Base-by-base conservation (phyloP, 2,329 filamentous ascomycete genomes). In the Metarhizium robertsii region DNA sequence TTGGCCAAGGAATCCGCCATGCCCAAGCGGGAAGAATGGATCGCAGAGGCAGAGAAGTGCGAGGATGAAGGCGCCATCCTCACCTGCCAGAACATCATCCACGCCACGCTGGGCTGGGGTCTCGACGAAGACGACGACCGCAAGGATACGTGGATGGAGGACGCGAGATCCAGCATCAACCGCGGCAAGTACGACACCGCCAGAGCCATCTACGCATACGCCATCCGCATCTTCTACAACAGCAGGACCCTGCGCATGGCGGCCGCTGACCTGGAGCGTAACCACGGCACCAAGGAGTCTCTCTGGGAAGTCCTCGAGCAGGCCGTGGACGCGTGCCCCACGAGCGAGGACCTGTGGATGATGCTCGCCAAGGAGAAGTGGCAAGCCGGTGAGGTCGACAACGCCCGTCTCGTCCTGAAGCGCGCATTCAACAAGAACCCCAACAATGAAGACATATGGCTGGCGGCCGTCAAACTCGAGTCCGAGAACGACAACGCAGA, bases 11-110 rank as follows among this genome's bases (percentile, higher is more conserved):
- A 95, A 66, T 92, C 89, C 32, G 92, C 94, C 11, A 99, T 99
- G 95, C 83, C 94, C 43, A 95, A 95, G 71, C 86, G 95, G 45
- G 94, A 99, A 68, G 92, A 96, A 62, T 99, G 94, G 94, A 95
- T 99, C 53, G 79, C 83, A 5, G 91, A 97, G 70, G 95, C 94
- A 0, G 94, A 99, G 69, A 88, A 88, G 60, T 97, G 92, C 66
- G 94, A 99, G 71, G 87, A 90, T 56, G 94, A 97, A 68, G 92
- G 90, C 6, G 91, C 92, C 16, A 77, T 88, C 11, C 76, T 92
- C 46, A 97, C 94, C 0, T 96, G 92, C 66, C 86, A 86, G 59
- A 87, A 89, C 50, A 97, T 99, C 61, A 87, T 99, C 61, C 85
- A 87, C 50, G 91, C 96, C 66, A 99, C 94, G 0, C 80, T 99